Percentiles rank a stretch among this genome's conserved stretches.
phyloP scores from a whole-genome alignment of 108 stramenopile species.

The Skeletonema tropicum region DNA sequence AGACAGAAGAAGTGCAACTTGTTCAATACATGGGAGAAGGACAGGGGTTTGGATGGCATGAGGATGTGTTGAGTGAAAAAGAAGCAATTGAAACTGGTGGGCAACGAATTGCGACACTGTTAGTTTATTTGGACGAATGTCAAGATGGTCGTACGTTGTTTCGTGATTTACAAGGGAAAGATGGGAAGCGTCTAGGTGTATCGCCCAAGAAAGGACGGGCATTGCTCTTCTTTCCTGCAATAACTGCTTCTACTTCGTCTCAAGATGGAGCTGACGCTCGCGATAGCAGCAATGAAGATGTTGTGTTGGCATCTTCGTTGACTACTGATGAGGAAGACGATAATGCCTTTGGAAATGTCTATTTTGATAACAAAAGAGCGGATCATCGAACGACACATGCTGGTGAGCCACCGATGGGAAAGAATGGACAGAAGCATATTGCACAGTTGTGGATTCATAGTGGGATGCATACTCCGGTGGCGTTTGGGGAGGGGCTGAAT shows the following conservation, averaged over 20 bases:
- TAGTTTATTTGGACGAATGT: conserved; percentile 31
- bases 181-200: conserved; percentile 18
- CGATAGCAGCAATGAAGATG: too few species aligned
- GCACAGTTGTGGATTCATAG: conserved; percentile 33
- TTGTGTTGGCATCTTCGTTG: too few species aligned
- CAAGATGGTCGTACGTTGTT: conserved; percentile 27
- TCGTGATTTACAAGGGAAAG: conserved; percentile 12
- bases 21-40: conserved; percentile 23
- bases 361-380: conserved; percentile 25
- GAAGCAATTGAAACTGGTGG: conserved; percentile 25
- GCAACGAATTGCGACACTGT: conserved; percentile 26
- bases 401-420: conserved; percentile 20
- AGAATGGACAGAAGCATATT: conserved; percentile 24
- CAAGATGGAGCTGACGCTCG: too few species aligned
- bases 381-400: conserved; percentile 33
- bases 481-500: conserved; percentile 28
- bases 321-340: neutral
- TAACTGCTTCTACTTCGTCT: neutral
- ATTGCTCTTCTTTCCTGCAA: conserved; percentile 33
- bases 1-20: conserved; percentile 30
- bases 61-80: conserved; percentile 9
- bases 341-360: conserved; percentile 19
- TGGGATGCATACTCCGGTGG: conserved; percentile 12
- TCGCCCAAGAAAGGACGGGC: conserved; percentile 27
- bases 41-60: conserved; percentile 37